A percentile compares a stretch with the other conserved stretches of the same genome.
Conservation (phyloP, 805 yeast species). For the Grigorovia transvaalensis region DNA sequence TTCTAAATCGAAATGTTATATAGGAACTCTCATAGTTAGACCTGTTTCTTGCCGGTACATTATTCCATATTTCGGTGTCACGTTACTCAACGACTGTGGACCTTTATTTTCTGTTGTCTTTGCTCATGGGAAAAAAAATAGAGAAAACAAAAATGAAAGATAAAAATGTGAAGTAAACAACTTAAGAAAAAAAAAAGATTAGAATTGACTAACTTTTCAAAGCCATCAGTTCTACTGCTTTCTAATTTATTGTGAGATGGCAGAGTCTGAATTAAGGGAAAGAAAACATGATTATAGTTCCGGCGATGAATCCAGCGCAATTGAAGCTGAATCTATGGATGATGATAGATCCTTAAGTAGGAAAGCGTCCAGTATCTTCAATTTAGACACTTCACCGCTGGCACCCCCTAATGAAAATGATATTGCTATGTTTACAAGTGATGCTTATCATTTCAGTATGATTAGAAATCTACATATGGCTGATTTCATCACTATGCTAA, state of each 20-base stretch:
- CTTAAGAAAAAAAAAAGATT: neutral
- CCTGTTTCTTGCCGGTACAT: too few relatives aligned
- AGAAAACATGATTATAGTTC: slow-evolving; percentile 1
- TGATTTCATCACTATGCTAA: slow-evolving; percentile 87
- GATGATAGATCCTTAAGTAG: slow-evolving; percentile 19
- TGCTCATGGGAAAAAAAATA: neutral
- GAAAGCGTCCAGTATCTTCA: slow-evolving; percentile 46
- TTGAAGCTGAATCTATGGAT: slow-evolving; percentile 11
- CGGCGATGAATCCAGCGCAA: slow-evolving; percentile 1
- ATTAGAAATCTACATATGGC: slow-evolving; percentile 86
- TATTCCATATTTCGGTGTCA: neutral
- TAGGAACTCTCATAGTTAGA: too few relatives aligned
- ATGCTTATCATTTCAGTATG: slow-evolving; percentile 77
- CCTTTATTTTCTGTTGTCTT: neutral
- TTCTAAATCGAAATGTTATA: neutral
- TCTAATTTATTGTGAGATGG: neutral
- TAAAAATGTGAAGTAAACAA: neutral
- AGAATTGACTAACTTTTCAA: too few relatives aligned
- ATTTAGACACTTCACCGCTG: slow-evolving; percentile 42
- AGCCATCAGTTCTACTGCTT: neutral
- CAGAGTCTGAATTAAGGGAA: slow-evolving; percentile 4
- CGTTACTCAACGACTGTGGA: too few relatives aligned
- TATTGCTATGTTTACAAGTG: slow-evolving; percentile 69
- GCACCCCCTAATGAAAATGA: slow-evolving; percentile 74
- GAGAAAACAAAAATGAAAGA: too few relatives aligned